Evolutionary conservation across 345 rosid genomes (phyloP), one percentile per base, ranked within the genome.

Genomic region (Hibiscus tridactylites): DNA sequence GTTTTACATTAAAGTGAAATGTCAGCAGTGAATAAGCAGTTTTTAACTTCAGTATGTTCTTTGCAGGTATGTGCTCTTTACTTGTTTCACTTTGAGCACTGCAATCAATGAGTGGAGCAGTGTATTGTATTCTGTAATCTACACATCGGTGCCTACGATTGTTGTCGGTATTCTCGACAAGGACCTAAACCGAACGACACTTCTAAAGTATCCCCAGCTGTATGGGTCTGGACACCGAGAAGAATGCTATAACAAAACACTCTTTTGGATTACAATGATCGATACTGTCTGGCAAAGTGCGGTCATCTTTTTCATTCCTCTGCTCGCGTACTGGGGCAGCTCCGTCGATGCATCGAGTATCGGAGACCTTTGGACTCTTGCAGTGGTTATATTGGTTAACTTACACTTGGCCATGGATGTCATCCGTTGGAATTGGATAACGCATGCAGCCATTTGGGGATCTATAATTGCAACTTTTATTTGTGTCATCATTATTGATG

Each of bases 71-170:
- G 90, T 81, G 53, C 88, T 96, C 64, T 92, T 80, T 79, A 88
- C 99, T 71, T 68, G 84, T 81, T 96, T 89, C 88, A 81, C 91
- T 44, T 75, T 92, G 86, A 90, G 98, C 52, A 96, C 99, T 2
- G 99, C 98, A 54, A 84, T 96, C 79, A 96, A 80, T 1, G 97
- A 96, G 72, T 96, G 99, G 99, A 96, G 97, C 81, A 92, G 98
- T 39, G 79, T 96, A 80, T 80, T 96, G 76, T 96, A 92, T 82
- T 96, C 98, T 47, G 65, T 92, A 70, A 79, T 92, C 70, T 96
- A 96, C 83, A 91, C 98, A 5, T 80, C 99, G 2, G 73, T 92
- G 76, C 99, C 99, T 21, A 96, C 99, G 10, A 87, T 96, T 72
- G 80, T 92, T 53, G 93, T 89, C 1, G 98, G 90, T 50, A 79